These are phyloP conservation scores for Aspergillus floridensis DNA, from an alignment of 2,329 filamentous ascomycete genomes.

Conservation along the genomic window DNA sequence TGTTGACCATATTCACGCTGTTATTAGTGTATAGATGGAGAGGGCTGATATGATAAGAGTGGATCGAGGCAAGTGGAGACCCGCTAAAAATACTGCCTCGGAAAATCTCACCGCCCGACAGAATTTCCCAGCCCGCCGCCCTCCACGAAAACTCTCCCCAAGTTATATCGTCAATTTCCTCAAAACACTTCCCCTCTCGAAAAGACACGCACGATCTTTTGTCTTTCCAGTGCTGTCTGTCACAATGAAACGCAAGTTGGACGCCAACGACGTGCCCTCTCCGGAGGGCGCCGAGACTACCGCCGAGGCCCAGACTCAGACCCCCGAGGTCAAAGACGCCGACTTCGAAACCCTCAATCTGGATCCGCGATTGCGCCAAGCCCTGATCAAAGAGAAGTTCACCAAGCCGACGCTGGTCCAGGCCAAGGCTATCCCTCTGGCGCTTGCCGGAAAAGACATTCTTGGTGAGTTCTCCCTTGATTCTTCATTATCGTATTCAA, in stretches of 20 bases:
- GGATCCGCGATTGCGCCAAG: constrained; percentile 81
- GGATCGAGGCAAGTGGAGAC: neutral
- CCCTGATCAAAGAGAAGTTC: constrained; percentile 79
- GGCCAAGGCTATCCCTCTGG: constrained; percentile 79
- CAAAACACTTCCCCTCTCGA: neutral
- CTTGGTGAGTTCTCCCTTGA: constrained; percentile 48
- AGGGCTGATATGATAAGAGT: neutral
- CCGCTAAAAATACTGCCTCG: constrained; percentile 23
- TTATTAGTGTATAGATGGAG: too few species aligned
- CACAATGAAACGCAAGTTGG: constrained; percentile 52
- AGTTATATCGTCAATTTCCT: constrained; percentile 4
- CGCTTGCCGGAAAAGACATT: constrained; percentile 83
- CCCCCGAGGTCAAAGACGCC: constrained; percentile 31
- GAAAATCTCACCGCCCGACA: constrained; percentile 34
- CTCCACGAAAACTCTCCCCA: constrained; percentile 28
- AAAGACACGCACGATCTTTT: too few species aligned
- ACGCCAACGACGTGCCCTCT: constrained; percentile 47
- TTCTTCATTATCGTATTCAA: neutral
- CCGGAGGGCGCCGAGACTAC: constrained; percentile 29
- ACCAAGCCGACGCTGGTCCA: constrained; percentile 86
- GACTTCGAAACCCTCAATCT: constrained; percentile 76
- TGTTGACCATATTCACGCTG: too few species aligned
- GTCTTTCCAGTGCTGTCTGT: constrained; percentile 3
- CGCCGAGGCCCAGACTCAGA: constrained; percentile 27
- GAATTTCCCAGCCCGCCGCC: constrained; percentile 20